Evolutionary conservation across 202 grass and related monocot species (phyloP), one percentile per base, ranked within the genome.

Genomic region (Schoenoplectus tabernaemontani): DNA sequence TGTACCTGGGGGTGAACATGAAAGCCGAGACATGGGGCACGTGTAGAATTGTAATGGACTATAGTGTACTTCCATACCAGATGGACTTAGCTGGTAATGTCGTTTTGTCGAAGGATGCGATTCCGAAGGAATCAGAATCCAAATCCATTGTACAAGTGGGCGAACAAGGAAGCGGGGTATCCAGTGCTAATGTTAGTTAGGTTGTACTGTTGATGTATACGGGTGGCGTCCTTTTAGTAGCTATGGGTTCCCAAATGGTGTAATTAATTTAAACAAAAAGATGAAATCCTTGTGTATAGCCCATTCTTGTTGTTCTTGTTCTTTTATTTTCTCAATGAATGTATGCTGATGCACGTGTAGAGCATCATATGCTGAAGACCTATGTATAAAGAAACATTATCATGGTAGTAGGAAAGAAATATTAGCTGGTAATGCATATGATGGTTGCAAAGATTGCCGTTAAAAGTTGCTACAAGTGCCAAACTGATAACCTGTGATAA

Each of bases 21-120:
- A 88, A 89, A 41, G 88, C 90, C 0, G 93, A 96, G 57, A 81
- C 85, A 24, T 89, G 83, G 90, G 91, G 88, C 85, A 58, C 81
- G 36, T 99, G 96, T 88, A 84, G 87, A 76, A 92, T 96, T 37
- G 81, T 93, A 42, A 89, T 88, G 86, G 86, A 99, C 66, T 89
- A 84, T 26, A 78, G 85, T 82, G 86, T 51, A 34, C 41, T 89
- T 50, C 83, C 85, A 48, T 91, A 93, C 81, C 63, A 86, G 73
- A 87, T 86, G 85, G 92, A 96, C 61, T 61, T 96, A 39, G 75
- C 69, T 0, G 96, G 96, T 9, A 92, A 92, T 70, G 53, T 93
- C 9, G 47, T 96, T 46, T 76, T 99, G 64, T 96, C 90, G 0
- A 96, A 88, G 82, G 85, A 91, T 7, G 85, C 26, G 3, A 69